Conservation (phyloP, 2,329 filamentous ascomycete species). For the Cadophora gregata region DNA sequence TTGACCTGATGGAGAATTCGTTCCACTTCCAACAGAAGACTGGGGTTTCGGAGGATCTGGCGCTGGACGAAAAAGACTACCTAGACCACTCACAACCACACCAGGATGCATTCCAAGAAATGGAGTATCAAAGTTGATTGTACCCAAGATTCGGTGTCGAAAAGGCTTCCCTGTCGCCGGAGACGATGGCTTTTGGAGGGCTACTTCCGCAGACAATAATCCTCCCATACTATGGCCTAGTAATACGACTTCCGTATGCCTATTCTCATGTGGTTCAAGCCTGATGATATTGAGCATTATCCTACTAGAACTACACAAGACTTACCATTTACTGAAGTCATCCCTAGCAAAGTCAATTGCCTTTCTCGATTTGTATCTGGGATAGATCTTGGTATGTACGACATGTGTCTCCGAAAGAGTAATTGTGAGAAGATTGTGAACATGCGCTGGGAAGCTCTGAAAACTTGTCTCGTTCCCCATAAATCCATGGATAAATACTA, state of each 20-base stretch:
- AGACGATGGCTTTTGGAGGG: constrained; percentile 55
- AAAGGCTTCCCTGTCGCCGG: constrained; percentile 49
- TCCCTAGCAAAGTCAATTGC: constrained; percentile 76
- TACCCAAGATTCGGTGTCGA: constrained; percentile 79
- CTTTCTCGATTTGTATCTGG: constrained; percentile 77
- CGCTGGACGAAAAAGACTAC: constrained; percentile 71
- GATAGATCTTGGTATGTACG: constrained; percentile 87
- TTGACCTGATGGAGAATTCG: constrained; percentile 30
- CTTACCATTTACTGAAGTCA: constrained; percentile 79
- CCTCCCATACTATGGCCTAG: constrained; percentile 93
- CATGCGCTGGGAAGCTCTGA: constrained; percentile 83
- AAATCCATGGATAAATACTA: constrained; percentile 90
- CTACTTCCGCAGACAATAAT: constrained; percentile 79
- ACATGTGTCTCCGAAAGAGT: constrained; percentile 74
- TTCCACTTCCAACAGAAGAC: constrained; percentile 25
- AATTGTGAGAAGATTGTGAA: constrained; percentile 75
- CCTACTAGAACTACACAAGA: constrained; percentile 17
- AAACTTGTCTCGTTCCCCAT: constrained; percentile 90
- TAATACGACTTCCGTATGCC: constrained; percentile 78
- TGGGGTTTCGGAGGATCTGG: constrained; percentile 45
- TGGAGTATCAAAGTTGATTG: constrained; percentile 83
- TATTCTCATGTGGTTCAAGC: constrained; percentile 77
- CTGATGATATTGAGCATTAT: constrained; percentile 45
- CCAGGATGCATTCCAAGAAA: constrained; percentile 90
- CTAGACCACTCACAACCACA: constrained; percentile 80